Conservation (phyloP, 1,284 basidiomycete species). For the Ganoderma lingzhi region DNA sequence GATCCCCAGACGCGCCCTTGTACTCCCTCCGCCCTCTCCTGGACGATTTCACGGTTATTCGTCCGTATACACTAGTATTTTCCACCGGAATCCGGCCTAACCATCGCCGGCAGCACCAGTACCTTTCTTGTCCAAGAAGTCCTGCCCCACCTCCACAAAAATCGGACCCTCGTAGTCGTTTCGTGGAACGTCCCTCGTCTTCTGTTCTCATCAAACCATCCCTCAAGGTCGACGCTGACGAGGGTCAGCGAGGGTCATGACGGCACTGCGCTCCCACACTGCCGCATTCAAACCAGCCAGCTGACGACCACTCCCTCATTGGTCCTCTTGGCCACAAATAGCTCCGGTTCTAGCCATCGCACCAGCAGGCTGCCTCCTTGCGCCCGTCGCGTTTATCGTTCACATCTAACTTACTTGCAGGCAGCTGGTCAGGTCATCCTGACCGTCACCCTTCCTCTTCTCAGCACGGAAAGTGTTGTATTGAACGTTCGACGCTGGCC, state of each 20-base stretch:
- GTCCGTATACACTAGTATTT: background rate
- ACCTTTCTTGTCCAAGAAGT: background rate
- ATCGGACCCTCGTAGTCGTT: background rate
- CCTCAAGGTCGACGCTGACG: constrained; percentile 4
- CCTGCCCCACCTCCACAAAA: background rate
- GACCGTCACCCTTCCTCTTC: background rate
- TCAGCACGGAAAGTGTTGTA: background rate
- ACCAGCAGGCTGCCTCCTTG: constrained; percentile 6
- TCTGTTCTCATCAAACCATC: constrained; percentile 26
- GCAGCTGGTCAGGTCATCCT: background rate
- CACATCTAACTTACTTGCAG: background rate
- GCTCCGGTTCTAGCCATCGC: constrained; percentile 9
- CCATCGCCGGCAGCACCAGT: background rate
- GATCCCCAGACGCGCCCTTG: background rate
- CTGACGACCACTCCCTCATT: constrained; percentile 20
- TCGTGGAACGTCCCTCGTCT: constrained; percentile 17
- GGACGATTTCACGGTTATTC: background rate
- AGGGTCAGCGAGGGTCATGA: constrained; percentile 14
- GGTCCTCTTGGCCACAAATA: constrained; percentile 19
- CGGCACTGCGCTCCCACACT: constrained; percentile 30
- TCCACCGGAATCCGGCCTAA: constrained; percentile 1
- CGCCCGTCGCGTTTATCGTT: background rate
- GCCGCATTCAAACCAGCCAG: constrained; percentile 14
- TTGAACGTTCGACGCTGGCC: background rate
- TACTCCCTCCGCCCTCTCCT: background rate